Percentiles rank a stretch among this genome's conserved stretches.
phyloP scores from a whole-genome alignment of 345 rosid genomes.

The Nephelium lappaceum region DNA sequence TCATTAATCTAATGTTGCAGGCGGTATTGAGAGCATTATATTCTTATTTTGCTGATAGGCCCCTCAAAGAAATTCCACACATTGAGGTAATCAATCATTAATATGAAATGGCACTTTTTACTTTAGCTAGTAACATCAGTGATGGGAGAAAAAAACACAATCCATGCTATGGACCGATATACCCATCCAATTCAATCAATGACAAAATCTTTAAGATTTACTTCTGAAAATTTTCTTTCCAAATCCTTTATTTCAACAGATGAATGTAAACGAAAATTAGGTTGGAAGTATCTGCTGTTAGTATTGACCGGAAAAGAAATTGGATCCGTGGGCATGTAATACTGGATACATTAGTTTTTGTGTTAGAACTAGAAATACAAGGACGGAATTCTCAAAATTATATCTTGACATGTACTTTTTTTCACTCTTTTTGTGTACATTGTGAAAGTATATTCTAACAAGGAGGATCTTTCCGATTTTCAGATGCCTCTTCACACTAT shows the following conservation, averaged over 20 bases:
- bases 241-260: neutral
- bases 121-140: neutral
- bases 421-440: neutral
- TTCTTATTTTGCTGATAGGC: conserved; percentile 97
- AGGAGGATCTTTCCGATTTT: conserved; percentile 16
- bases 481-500: conserved; percentile 98
- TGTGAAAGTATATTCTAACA: neutral
- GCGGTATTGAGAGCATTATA: conserved; percentile 99
- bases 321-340: no score
- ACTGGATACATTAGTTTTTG: neutral
- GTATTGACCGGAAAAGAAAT: neutral
- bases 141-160: neutral
- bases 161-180: neutral
- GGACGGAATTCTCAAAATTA: neutral
- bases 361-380: neutral
- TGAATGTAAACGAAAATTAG: neutral
- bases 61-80: conserved; percentile 94
- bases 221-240: neutral
- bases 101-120: neutral
- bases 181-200: neutral
- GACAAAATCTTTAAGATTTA: neutral
- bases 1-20: conserved; percentile 43
- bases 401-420: neutral
- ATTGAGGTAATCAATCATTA: conserved; percentile 65
- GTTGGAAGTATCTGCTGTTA: neutral